Percentiles rank a stretch among this genome's conserved stretches.
Conservation (phyloP, 805 yeast species). For the Starmera dryadoides region DNA sequence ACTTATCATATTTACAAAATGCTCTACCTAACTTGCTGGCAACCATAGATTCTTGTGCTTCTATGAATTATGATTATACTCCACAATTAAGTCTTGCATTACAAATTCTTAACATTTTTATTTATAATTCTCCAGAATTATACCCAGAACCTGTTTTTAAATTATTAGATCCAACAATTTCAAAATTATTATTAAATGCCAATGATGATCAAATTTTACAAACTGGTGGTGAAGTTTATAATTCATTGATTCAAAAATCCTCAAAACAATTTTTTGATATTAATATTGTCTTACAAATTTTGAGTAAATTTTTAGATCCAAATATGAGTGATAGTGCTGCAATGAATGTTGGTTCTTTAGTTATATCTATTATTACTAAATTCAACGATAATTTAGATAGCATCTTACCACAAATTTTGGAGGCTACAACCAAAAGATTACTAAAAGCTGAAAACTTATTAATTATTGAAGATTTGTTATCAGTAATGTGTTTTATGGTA, state of each 20-base stretch:
- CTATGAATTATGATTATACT: constrained; percentile 37
- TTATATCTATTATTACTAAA: constrained; percentile 49
- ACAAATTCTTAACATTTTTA: constrained; percentile 44
- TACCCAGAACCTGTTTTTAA: constrained; percentile 35
- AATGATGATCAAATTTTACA: constrained; percentile 77
- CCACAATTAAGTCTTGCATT: constrained; percentile 53
- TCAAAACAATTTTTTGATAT: constrained; percentile 16
- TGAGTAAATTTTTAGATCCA: constrained; percentile 66
- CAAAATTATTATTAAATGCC: constrained; percentile 27
- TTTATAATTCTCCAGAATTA: constrained; percentile 34
- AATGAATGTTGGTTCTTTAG: constrained; percentile 61
- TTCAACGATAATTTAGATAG: constrained; percentile 30
- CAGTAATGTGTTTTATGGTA: constrained; percentile 70
- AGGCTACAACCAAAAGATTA: constrained; percentile 66
- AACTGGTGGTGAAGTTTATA: constrained; percentile 67
- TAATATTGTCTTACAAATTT: constrained; percentile 45
- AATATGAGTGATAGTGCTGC: constrained; percentile 75
- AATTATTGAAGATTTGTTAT: constrained; percentile 69
- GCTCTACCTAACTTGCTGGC: constrained; percentile 46
- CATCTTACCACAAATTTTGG: constrained; percentile 47
- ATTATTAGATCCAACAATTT: constrained; percentile 35
- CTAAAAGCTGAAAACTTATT: constrained; percentile 58
- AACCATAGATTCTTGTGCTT: constrained; percentile 20
- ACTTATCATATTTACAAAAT: constrained; percentile 37
- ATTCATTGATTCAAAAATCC: constrained; percentile 43